These are phyloP conservation scores for Komagataea norvegica DNA, from an alignment of 1,139 yeast genomes.

Conservation along the genomic window DNA sequence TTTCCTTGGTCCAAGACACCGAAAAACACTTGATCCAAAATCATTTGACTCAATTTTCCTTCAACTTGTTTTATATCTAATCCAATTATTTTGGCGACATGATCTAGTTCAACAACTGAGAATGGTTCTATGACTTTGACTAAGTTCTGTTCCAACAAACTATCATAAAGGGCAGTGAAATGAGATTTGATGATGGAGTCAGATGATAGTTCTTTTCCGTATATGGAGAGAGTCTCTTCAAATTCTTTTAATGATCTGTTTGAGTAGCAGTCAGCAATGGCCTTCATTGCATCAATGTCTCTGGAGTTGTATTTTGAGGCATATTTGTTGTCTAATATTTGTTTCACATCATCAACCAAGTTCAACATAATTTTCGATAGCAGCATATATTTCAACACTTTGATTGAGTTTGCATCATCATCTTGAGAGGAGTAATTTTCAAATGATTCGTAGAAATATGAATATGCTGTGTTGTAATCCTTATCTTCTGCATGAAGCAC, in stretches of 20 bases:
- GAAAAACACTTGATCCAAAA: constrained; percentile 84
- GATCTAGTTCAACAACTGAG: constrained; percentile 87
- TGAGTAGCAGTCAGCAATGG: constrained; percentile 84
- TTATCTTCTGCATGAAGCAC: constrained; percentile 94
- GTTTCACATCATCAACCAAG: constrained; percentile 78
- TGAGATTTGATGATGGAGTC: constrained; percentile 91
- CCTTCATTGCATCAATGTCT: constrained; percentile 85
- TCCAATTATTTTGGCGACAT: constrained; percentile 84
- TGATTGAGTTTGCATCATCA: constrained; percentile 64
- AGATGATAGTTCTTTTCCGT: constrained; percentile 70
- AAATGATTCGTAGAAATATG: constrained; percentile 91
- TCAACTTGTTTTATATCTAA: constrained; percentile 86
- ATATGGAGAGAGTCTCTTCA: constrained; percentile 70
- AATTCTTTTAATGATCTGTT: constrained; percentile 89
- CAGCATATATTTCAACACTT: constrained; percentile 85
- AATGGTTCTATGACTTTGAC: constrained; percentile 95
- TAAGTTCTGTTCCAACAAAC: constrained; percentile 86
- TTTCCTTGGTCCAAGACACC: constrained; percentile 98
- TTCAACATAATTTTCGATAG: constrained; percentile 92
- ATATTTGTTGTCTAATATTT: constrained; percentile 71
- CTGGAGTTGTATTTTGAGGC: constrained; percentile 75
- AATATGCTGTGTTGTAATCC: constrained; percentile 93
- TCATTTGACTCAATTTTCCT: constrained; percentile 94
- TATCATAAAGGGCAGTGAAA: constrained; percentile 88
- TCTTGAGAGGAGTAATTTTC: constrained; percentile 69